Evolutionary conservation across 257 asterid genomes (phyloP), one percentile per base, ranked within the genome.

Genomic region (Thymus mandschuricus): DNA sequence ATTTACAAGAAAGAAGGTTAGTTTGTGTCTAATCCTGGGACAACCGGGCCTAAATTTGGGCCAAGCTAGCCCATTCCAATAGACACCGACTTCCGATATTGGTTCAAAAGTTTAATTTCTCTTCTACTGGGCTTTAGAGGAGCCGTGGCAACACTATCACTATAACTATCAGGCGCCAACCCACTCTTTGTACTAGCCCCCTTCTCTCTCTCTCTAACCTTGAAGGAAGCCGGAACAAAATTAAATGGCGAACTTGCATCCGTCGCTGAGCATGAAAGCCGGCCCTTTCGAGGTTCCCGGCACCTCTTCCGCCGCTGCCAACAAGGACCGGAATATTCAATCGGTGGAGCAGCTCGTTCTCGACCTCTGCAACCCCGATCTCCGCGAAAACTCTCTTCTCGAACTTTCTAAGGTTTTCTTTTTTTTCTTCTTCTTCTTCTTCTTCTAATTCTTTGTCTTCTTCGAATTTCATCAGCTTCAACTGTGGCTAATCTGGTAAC

Each of bases 351-450:
- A 82, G 79, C 94, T 87, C 28, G 87, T 89, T 29, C 92, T 87
- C 69, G 92, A 86, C 66, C 92, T 89, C 57, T 84, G 90, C 83
- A 79, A 75, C 63, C 94, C 94, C 44, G 92, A 86, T 66, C 94
- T 87, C 64, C 87, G 96, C 34, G 96, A 87, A 73, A 84, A 86
- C 50, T 87, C 96, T 33, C 96, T 89, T 38, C 92, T 79, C 52
- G 94, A 87, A 70, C 96, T 89, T 41, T 87, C 94, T 64, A 89
- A 89, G 94, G 96, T 89, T 54, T 46, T 34, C 27, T 12, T 5
- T 30, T n/a, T 60, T 12, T 46, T 35, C 35, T 29, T 3, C 21
- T 46, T 34, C 27, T 12, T 5, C 40, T n/a, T 60, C 21, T 46
- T 35, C 35, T 29, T 3, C 21, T 34, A 21, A 21, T 21, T 21